A percentile compares a stretch with the other conserved stretches of the same genome.
phyloP scores from a whole-genome alignment of 768 basidiomycete species.

The Pleurotus ostreatus region DNA sequence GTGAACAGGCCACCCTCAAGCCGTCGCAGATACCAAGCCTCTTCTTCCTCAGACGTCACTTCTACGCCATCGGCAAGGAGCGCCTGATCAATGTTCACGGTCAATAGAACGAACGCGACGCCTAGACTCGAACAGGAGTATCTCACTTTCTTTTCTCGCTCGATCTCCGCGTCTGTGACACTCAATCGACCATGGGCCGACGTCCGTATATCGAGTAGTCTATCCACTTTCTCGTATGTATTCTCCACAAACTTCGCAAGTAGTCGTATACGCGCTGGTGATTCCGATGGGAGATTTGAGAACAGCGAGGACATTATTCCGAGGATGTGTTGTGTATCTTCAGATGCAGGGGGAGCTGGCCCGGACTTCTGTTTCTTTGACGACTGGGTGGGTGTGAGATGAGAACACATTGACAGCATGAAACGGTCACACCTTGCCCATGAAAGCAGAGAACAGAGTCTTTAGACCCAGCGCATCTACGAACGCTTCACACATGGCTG shows the following conservation, averaged over 20 bases:
- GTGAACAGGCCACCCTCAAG: constrained; percentile 86
- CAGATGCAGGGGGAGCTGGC: constrained; percentile 49
- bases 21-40: constrained; percentile 79
- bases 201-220: constrained; percentile 85
- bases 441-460: constrained; percentile 84
- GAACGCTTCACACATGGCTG: constrained; percentile 75
- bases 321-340: constrained; percentile 85
- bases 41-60: constrained; percentile 58
- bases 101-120: background rate
- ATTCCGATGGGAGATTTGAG: constrained; percentile 83
- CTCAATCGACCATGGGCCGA: constrained; percentile 57
- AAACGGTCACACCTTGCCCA: constrained; percentile 74
- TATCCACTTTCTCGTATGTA: constrained; percentile 92
- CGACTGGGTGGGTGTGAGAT: constrained; percentile 23
- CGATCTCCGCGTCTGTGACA: constrained; percentile 62
- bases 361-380: constrained; percentile 63
- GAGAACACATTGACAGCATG: background rate
- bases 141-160: constrained; percentile 59
- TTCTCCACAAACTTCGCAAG: constrained; percentile 92
- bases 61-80: constrained; percentile 54
- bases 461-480: constrained; percentile 87
- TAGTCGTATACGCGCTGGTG: constrained; percentile 72
- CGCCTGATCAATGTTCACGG: constrained; percentile 31
- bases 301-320: constrained; percentile 86
- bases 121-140: background rate